Evolutionary conservation across 2,329 filamentous ascomycete species (phyloP).

Genomic region (Aspergillus sp.): DNA sequence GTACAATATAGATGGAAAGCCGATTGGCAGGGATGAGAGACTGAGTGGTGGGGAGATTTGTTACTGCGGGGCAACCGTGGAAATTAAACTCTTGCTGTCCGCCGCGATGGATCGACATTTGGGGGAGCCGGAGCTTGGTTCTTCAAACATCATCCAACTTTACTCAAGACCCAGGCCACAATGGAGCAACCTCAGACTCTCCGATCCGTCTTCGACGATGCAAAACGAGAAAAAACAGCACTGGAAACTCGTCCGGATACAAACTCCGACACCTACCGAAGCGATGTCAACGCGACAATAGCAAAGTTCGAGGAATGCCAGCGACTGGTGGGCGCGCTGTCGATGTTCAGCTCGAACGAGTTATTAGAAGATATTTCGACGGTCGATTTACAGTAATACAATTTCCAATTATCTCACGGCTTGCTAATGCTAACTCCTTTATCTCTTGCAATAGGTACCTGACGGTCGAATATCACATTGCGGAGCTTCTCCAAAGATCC

Average conservation of each 20-base stretch:
- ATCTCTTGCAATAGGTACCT: slow-evolving; percentile 58
- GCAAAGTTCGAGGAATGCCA: slow-evolving; percentile 72
- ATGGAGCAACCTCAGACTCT: slow-evolving; percentile 55
- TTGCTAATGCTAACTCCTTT: slow-evolving; percentile 20
- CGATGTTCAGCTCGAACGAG: slow-evolving; percentile 90
- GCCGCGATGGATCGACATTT: slow-evolving; percentile 12
- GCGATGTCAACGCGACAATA: slow-evolving; percentile 67
- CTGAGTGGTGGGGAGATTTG: not conserved
- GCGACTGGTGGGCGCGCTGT: slow-evolving; percentile 66
- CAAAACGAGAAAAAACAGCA: slow-evolving; percentile 54
- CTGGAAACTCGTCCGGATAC: slow-evolving; percentile 66
- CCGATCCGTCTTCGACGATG: slow-evolving; percentile 53
- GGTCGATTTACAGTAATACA: slow-evolving; percentile 69
- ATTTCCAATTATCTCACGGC: too few species aligned
- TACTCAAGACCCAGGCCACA: slow-evolving; percentile 22
- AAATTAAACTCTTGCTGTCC: slow-evolving; percentile 15
- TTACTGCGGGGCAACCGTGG: slow-evolving; percentile 16
- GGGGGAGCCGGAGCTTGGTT: slow-evolving; percentile 22
- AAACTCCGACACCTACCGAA: slow-evolving; percentile 65
- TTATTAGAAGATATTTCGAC: slow-evolving; percentile 82
- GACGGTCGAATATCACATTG: slow-evolving; percentile 72
- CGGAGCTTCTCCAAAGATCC: slow-evolving; percentile 70
- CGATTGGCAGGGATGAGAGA: not conserved
- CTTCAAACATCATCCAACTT: not conserved
- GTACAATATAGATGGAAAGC: too few species aligned